Evolutionary conservation across 139 green algal genomes (phyloP).

Genomic region (Chlorokybus atmophyticus): DNA sequence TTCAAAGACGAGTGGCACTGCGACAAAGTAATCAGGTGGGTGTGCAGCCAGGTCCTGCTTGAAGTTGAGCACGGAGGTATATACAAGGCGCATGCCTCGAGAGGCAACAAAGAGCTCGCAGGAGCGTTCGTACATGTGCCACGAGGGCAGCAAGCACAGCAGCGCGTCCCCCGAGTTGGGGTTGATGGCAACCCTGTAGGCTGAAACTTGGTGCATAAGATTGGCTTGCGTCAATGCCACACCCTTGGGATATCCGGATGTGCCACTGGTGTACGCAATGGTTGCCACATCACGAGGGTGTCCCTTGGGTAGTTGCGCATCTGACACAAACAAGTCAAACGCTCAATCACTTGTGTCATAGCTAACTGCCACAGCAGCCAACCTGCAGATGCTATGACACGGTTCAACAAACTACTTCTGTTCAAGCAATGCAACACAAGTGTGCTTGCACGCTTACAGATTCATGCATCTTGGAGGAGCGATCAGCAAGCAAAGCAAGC

Average conservation of each 20-base stretch:
- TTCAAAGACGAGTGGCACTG: slow-evolving; percentile 83
- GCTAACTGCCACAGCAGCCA: too few species aligned
- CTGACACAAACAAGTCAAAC: too few species aligned
- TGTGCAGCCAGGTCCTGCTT: slow-evolving; percentile 55
- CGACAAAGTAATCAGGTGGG: slow-evolving; percentile 72
- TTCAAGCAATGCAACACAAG: too few species aligned
- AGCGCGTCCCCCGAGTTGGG: slow-evolving; percentile 21
- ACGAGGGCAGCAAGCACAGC: slow-evolving; percentile 76
- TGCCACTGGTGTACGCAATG: slow-evolving; percentile 48
- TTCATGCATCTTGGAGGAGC: too few species aligned
- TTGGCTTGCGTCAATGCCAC: slow-evolving; percentile 69
- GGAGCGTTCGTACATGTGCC: slow-evolving; percentile 84
- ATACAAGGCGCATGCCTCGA: slow-evolving; percentile 40
- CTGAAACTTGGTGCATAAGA: slow-evolving; percentile 67
- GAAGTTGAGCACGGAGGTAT: slow-evolving; percentile 66
- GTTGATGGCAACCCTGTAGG: background rate
- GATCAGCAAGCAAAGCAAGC: too few species aligned
- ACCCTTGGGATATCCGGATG: slow-evolving; percentile 66
- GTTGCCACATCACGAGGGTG: slow-evolving; percentile 23
- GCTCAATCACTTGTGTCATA: too few species aligned
- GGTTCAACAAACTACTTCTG: too few species aligned
- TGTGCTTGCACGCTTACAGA: too few species aligned
- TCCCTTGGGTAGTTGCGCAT: too few species aligned
- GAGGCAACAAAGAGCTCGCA: slow-evolving; percentile 49
- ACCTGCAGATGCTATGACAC: too few species aligned